phyloP scores from a whole-genome alignment of 208 protist species.

The Kentomonas sorsogonicus region DNA sequence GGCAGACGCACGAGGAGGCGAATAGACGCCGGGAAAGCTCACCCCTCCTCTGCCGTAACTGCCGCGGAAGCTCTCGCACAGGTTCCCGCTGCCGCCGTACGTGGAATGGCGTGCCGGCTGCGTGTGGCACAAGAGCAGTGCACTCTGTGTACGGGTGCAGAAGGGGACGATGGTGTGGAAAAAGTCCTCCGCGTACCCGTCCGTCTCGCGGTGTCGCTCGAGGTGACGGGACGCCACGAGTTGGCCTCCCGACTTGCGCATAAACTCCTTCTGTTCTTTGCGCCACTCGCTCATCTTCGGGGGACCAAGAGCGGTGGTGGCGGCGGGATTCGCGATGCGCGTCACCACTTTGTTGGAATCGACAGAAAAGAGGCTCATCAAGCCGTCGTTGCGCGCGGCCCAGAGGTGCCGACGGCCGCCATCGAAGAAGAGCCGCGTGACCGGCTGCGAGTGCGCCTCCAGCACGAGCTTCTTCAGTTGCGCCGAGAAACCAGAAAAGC shows the following conservation, averaged over 20 bases:
- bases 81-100: too few relatives aligned
- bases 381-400: conserved; percentile 73
- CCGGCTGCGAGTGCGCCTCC: conserved; percentile 70
- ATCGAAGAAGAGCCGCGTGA: conserved; percentile 65
- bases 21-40: too few relatives aligned
- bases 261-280: conserved; percentile 25
- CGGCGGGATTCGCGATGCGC: conserved; percentile 62
- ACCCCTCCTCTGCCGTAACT: too few relatives aligned
- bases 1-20: too few relatives aligned
- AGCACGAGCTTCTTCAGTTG: conserved; percentile 46
- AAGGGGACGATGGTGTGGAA: conserved; percentile 52
- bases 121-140: conserved; percentile 37
- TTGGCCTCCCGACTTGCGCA: conserved; percentile 5
- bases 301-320: conserved; percentile 45
- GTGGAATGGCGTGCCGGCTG: too few relatives aligned
- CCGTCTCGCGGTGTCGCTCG: conserved; percentile 57
- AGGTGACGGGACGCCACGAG: conserved; percentile 19
- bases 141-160: conserved; percentile 20
- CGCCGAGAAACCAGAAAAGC: conserved; percentile 37
- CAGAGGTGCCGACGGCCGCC: conserved; percentile 40
- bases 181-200: conserved; percentile 35
- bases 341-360: conserved; percentile 53
- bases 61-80: too few relatives aligned
- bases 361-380: conserved; percentile 68
- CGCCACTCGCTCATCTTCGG: conserved; percentile 39